Conservation (phyloP, 78 protist species). For the Dictyostelium intermedium region DNA sequence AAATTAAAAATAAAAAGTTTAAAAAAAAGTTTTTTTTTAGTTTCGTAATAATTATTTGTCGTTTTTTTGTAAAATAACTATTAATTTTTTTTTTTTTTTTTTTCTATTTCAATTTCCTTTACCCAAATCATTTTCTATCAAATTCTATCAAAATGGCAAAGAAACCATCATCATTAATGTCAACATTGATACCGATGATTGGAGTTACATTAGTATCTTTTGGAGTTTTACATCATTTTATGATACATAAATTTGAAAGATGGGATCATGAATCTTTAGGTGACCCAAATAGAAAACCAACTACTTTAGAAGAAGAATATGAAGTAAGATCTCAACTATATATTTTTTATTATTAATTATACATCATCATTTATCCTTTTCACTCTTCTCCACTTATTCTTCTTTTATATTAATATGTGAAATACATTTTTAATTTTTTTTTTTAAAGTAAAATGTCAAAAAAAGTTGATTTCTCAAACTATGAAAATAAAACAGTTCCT, state of each 20-base stretch:
- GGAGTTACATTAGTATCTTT: slow-evolving; percentile 41
- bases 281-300: slow-evolving; percentile 44
- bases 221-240: slow-evolving; percentile 42
- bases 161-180: neutral
- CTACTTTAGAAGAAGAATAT: slow-evolving; percentile 58
- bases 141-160: neutral
- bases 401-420: neutral
- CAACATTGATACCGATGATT: slow-evolving; percentile 20
- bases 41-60: too few relatives aligned
- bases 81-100: neutral
- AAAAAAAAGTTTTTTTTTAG: too few relatives aligned
- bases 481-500: slow-evolving; percentile 57
- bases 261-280: slow-evolving; percentile 61
- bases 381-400: too few relatives aligned
- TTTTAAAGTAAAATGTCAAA: slow-evolving; percentile 79
- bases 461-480: slow-evolving; percentile 65
- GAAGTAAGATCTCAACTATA: slow-evolving; percentile 22
- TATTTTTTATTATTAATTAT: neutral
- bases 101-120: neutral
- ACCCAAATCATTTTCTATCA: neutral
- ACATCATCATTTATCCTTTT: neutral
- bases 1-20: too few relatives aligned
- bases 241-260: slow-evolving; percentile 57
- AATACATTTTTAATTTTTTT: neutral
- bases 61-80: neutral